Percentiles rank a stretch among this genome's conserved stretches.
phyloP scores from a whole-genome alignment of 352 stramenopile species.

The Thraustotheca clavata region DNA sequence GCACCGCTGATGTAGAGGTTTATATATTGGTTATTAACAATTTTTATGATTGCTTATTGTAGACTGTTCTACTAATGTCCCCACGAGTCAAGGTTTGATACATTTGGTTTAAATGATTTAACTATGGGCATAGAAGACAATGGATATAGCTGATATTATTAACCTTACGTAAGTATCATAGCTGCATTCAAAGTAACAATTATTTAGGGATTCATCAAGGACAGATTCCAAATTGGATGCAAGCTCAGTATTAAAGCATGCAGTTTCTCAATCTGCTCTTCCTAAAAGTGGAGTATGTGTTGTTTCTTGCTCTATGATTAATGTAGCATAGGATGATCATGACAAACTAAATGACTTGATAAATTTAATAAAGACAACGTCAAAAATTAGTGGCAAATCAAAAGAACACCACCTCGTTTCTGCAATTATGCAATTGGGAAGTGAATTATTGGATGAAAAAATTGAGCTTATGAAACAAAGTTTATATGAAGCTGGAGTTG shows the following conservation, averaged over 20 bases:
- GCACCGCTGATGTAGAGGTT: too few relatives aligned
- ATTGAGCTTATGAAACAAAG: conserved; percentile 11
- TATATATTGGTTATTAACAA: too few relatives aligned
- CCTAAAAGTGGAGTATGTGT: neutral
- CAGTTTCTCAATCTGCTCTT: neutral
- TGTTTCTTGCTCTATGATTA: neutral
- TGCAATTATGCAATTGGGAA: neutral
- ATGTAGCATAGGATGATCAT: neutral
- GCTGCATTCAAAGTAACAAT: too few relatives aligned
- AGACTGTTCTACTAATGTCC: too few relatives aligned
- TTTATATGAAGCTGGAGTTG: neutral
- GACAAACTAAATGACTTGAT: neutral
- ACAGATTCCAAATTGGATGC: too few relatives aligned
- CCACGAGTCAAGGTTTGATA: too few relatives aligned
- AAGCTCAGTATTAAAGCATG: neutral
- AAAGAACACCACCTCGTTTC: neutral
- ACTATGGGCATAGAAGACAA: too few relatives aligned
- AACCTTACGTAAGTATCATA: too few relatives aligned
- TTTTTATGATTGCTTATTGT: too few relatives aligned
- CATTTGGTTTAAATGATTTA: too few relatives aligned
- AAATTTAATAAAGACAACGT: neutral
- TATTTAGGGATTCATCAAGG: too few relatives aligned
- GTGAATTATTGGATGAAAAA: neutral
- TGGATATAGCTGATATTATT: too few relatives aligned
- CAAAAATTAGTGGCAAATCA: neutral